A percentile compares a stretch with the other conserved stretches of the same genome.
Evolutionary conservation across 352 stramenopile genomes (phyloP).

Genomic region (Elongisporangium prolatum): DNA sequence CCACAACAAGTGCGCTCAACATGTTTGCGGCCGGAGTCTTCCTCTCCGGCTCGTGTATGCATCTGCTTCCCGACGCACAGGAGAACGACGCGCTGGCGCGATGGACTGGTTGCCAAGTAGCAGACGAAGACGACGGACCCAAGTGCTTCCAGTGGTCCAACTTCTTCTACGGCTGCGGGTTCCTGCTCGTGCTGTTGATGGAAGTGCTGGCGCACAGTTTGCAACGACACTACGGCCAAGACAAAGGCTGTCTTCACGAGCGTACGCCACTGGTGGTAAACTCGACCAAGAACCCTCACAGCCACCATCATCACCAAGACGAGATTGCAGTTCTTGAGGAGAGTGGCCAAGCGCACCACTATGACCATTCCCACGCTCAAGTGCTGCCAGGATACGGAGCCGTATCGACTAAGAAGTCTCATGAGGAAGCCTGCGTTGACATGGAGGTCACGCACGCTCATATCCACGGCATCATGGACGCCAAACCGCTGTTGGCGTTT

Average conservation of each 20-base stretch:
- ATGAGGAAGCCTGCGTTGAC: constrained; percentile 12
- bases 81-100: constrained; percentile 48
- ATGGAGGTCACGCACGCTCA: constrained; percentile 47
- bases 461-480: constrained; percentile 57
- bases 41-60: constrained; percentile 70
- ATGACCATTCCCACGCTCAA: constrained; percentile 9
- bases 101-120: constrained; percentile 38
- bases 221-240: constrained; percentile 35
- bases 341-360: constrained; percentile 9
- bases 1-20: constrained; percentile 61
- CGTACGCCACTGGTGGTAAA: constrained; percentile 24
- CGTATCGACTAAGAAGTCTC: constrained; percentile 1
- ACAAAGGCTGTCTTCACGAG: constrained; percentile 16
- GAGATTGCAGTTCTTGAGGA: constrained; percentile 16
- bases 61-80: constrained; percentile 74
- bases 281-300: constrained; percentile 1
- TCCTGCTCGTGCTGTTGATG: constrained; percentile 69
- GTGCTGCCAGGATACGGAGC: constrained; percentile 13
- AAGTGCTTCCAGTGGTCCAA: constrained; percentile 71
- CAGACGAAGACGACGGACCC: constrained; percentile 24
- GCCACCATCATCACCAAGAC: constrained; percentile 20
- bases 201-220: constrained; percentile 65
- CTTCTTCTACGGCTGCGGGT: constrained; percentile 77
- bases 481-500: constrained; percentile 57
- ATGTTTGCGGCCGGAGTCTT: constrained; percentile 82